Percentiles rank a stretch among this genome's conserved stretches.
Conservation (phyloP, 2,329 filamentous ascomycete species). For the Aspergillus texensis region DNA sequence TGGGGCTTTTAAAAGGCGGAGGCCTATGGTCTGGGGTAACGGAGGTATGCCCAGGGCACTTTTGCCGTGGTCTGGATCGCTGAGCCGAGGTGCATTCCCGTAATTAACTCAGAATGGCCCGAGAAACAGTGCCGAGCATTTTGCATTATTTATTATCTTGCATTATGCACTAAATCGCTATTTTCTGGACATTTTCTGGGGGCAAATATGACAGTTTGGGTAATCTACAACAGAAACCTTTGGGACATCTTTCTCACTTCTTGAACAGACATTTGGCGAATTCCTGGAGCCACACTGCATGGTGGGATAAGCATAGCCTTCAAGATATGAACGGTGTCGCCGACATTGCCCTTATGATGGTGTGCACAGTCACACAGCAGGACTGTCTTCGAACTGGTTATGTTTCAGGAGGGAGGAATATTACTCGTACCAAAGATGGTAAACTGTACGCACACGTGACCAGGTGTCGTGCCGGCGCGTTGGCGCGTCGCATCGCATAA, state of each 20-base stretch:
- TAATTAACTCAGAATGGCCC: not conserved
- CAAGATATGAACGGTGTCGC: not conserved
- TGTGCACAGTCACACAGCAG: not conserved
- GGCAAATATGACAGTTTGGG: not conserved
- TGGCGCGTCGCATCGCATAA: constrained; percentile 20
- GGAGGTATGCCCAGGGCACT: not conserved
- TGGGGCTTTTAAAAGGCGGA: not conserved
- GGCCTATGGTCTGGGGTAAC: not conserved
- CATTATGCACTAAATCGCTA: not conserved
- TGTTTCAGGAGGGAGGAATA: not conserved
- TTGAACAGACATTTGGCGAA: not conserved
- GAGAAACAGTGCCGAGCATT: not conserved
- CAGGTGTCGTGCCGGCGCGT: constrained; percentile 26
- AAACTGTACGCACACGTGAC: constrained; percentile 23
- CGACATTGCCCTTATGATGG: not conserved
- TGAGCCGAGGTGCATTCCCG: constrained; percentile 15
- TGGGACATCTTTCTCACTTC: not conserved
- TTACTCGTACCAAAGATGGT: not conserved
- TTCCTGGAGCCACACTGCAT: not conserved
- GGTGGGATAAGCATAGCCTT: not conserved
- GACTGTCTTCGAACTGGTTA: not conserved
- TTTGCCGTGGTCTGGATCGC: constrained; percentile 8
- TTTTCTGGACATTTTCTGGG: not conserved
- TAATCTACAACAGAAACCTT: not conserved
- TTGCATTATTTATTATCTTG: not conserved